Evolutionary conservation across 164 flowering plant species (phyloP).

Genomic region (Aristolochia contorta): DNA sequence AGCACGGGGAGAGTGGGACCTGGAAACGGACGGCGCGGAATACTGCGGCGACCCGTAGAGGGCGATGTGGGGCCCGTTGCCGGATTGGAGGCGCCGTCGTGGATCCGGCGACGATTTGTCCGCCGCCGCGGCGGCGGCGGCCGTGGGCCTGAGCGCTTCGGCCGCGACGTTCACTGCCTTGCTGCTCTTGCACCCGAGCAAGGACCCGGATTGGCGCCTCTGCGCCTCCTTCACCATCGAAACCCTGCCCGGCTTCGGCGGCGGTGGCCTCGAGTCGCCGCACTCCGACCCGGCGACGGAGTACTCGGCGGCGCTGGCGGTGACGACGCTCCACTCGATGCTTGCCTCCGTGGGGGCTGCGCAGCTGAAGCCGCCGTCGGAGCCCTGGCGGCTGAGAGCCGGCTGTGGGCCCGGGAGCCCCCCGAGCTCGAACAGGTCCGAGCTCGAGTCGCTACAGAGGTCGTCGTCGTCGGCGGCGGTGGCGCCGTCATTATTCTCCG

Average conservation of each 20-base stretch:
- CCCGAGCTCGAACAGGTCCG: conserved; percentile 79
- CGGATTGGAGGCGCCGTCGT: conserved; percentile 16
- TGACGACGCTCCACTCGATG: conserved; percentile 73
- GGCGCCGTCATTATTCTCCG: conserved; percentile 4
- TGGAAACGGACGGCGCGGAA: conserved; percentile 5
- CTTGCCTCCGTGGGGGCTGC: conserved; percentile 53
- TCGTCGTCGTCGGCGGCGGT: conserved; percentile 18
- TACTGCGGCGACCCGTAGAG: background rate
- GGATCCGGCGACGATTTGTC: conserved; percentile 7
- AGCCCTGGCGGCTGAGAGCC: conserved; percentile 27
- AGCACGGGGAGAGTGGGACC: conserved; percentile 10
- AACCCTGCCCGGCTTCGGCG: conserved; percentile 1
- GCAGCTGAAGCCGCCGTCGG: conserved; percentile 25
- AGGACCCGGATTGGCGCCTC: conserved; percentile 10
- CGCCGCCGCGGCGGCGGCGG: no score
- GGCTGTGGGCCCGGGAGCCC: conserved; percentile 33
- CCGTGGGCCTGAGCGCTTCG: conserved; percentile 19
- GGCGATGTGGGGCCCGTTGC: background rate
- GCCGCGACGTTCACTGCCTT: conserved; percentile 52
- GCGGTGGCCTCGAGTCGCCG: conserved; percentile 6
- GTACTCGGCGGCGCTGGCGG: conserved; percentile 63
- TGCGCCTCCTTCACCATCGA: conserved; percentile 11
- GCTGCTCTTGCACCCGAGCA: conserved; percentile 41
- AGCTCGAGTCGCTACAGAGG: conserved; percentile 61
- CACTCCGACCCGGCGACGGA: conserved; percentile 12